Base-by-base conservation (phyloP, 345 rosid genomes). In the Sisymbrium irio region DNA sequence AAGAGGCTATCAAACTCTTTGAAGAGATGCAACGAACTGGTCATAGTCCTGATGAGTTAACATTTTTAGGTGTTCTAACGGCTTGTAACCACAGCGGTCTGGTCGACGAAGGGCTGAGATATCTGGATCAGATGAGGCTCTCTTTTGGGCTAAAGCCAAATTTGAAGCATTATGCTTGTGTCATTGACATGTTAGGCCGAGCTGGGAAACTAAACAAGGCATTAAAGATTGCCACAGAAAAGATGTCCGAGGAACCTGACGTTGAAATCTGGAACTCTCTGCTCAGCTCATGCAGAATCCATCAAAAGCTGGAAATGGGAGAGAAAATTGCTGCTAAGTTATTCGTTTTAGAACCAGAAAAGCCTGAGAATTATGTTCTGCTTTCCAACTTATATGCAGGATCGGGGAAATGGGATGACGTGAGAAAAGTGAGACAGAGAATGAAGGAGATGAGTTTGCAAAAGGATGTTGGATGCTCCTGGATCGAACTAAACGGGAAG, bases 121-220 rank as follows among this genome's bases (percentile, higher is more conserved):
- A 81, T 77, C 79, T 87, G 74, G 66, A 69, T 39, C 77, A 75
- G 76, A 87, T 87, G 89, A 78, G 63, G 58, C 65, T 47, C 14
- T 36, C 35, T 7, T 74, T 79, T 62, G 63, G 75, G 19, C 2
- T 83, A 39, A 76, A 83, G 33, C 93, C 92, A 58, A 72, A 67
- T 65, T n/a, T 86, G 47, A 88, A 89, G 83, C 89, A 85, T 80
- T 88, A 88, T 75, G 84, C 90, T 47, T 87, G 91, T 76, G 78
- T 84, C 51, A 81, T 88, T 18, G 97, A 89, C 73, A 90, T 88
- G 86, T 67, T 89, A 65, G 84, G 92, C n/a, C 78, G 90, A 18
- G 87, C 87, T 39, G 90, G 94, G 69, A 49, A 73, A 66, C 68
- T 88, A 65, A 75, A 71, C 53, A 79, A 84, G 62, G 90, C 96